These are phyloP conservation scores for Quercus agrifolia DNA, from an alignment of 306 rosid species.

Conservation along the genomic window DNA sequence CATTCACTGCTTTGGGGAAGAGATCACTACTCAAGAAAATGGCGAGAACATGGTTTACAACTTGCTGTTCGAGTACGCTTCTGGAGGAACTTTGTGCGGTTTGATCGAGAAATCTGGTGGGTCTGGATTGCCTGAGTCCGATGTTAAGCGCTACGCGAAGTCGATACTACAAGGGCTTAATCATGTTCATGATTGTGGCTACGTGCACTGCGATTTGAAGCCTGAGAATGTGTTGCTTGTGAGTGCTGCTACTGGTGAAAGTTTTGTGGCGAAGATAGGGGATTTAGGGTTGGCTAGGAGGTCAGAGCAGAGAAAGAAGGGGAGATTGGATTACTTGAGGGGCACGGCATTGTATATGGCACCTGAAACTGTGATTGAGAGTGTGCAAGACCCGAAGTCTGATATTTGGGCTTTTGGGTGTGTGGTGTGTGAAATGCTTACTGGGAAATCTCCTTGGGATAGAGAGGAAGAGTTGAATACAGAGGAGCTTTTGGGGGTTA, in stretches of 20 bases:
- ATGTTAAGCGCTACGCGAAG: not conserved
- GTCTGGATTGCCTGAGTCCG: not conserved
- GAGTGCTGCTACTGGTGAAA: not conserved
- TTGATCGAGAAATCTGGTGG: not conserved
- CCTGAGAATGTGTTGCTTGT: conserved; percentile 11
- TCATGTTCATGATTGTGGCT: not conserved
- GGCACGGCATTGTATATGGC: conserved; percentile 27
- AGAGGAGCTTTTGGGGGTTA: not conserved
- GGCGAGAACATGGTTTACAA: conserved; percentile 17
- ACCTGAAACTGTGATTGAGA: conserved; percentile 13
- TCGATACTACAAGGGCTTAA: conserved; percentile 9
- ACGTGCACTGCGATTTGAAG: conserved; percentile 13
- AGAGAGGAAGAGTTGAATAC: not conserved
- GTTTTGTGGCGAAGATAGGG: conserved; percentile 18
- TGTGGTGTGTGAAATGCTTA: conserved; percentile 26
- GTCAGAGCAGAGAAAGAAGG: not conserved
- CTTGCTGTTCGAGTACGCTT: conserved; percentile 23
- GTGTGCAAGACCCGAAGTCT: conserved; percentile 8
- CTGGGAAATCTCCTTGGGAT: conserved; percentile 15
- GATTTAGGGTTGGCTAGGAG: conserved; percentile 27
- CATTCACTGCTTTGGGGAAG: conserved; percentile 15
- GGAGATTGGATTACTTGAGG: conserved; percentile 6
- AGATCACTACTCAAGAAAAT: not conserved
- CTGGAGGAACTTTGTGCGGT: conserved; percentile 19
- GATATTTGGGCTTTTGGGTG: conserved; percentile 41